Evolutionary conservation across 2,329 filamentous ascomycete species (phyloP).

Genomic region (Ascocoryne sarcoides): DNA sequence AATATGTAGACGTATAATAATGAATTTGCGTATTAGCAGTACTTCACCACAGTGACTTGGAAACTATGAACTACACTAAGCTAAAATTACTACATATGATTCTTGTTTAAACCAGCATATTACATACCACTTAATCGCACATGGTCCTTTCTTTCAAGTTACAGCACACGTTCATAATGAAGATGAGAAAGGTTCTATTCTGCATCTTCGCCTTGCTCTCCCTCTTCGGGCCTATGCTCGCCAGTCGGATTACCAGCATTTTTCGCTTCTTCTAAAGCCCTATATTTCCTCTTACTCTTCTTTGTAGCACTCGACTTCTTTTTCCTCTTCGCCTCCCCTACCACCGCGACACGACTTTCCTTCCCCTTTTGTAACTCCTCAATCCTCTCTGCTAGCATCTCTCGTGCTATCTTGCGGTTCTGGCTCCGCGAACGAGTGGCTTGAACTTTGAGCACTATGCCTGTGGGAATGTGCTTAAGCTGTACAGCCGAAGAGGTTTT

Average conservation of each 20-base stretch:
- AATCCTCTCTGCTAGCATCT: conserved; percentile 45
- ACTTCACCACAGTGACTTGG: too few relatives aligned
- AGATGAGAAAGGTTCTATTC: too few relatives aligned
- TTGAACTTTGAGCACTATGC: conserved; percentile 89
- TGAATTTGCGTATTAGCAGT: too few relatives aligned
- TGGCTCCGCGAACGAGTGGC: conserved; percentile 78
- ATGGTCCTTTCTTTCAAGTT: too few relatives aligned
- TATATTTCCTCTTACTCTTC: conserved; percentile 76
- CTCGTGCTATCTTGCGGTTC: conserved; percentile 78
- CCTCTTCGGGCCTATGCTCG: too few relatives aligned
- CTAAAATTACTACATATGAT: too few relatives aligned
- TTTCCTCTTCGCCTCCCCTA: conserved; percentile 53
- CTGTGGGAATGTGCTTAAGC: conserved; percentile 80
- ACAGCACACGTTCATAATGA: too few relatives aligned
- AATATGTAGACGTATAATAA: too few relatives aligned
- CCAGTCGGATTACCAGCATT: conserved; percentile 2
- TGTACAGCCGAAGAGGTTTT: conserved; percentile 96
- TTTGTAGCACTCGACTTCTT: conserved; percentile 70
- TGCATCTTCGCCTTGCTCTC: too few relatives aligned
- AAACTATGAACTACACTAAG: too few relatives aligned
- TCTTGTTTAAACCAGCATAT: too few relatives aligned
- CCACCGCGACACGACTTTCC: conserved; percentile 55
- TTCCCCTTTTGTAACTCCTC: conserved; percentile 68
- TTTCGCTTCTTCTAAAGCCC: conserved; percentile 37
- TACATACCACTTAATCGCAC: too few relatives aligned